phyloP scores from a whole-genome alignment of 2,329 filamentous ascomycete species.

The Escovopsis weberi region DNA sequence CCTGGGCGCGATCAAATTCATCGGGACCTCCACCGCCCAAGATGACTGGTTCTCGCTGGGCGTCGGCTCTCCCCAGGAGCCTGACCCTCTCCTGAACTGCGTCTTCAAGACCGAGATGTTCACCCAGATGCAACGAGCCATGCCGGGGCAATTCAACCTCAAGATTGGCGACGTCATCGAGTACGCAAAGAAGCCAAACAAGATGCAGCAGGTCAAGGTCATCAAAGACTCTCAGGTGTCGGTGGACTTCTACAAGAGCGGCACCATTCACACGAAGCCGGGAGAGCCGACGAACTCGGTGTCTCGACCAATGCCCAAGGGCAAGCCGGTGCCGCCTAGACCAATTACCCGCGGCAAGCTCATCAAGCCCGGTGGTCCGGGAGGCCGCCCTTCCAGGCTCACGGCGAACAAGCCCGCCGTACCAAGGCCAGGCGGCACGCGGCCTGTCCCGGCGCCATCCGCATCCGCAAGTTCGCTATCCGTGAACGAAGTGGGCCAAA shows the following conservation, averaged over 20 bases:
- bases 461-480: constrained; percentile 15
- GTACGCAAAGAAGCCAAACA: constrained; percentile 96
- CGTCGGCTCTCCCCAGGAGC: constrained; percentile 76
- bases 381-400: constrained; percentile 62
- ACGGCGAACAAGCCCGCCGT: constrained; percentile 33
- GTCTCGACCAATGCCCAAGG: constrained; percentile 74
- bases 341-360: constrained; percentile 90
- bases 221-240: constrained; percentile 68
- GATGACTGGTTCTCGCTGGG: constrained; percentile 97
- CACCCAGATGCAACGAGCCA: constrained; percentile 69
- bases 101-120: constrained; percentile 96
- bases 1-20: constrained; percentile 75
- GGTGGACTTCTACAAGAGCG: constrained; percentile 87
- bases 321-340: constrained; percentile 71
- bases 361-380: constrained; percentile 78
- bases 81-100: constrained; percentile 87
- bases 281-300: constrained; percentile 73
- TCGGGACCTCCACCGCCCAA: constrained; percentile 65
- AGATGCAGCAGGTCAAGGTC: constrained; percentile 77
- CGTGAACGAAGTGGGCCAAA: constrained; percentile 3
- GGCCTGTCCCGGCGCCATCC: constrained; percentile 20
- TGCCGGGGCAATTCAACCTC: constrained; percentile 67
- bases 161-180: constrained; percentile 77
- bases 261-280: constrained; percentile 69
- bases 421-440: constrained; percentile 22